Evolutionary conservation across 345 rosid species (phyloP), one percentile per base, ranked within the genome.

Genomic region (Eucalyptus rudis): DNA sequence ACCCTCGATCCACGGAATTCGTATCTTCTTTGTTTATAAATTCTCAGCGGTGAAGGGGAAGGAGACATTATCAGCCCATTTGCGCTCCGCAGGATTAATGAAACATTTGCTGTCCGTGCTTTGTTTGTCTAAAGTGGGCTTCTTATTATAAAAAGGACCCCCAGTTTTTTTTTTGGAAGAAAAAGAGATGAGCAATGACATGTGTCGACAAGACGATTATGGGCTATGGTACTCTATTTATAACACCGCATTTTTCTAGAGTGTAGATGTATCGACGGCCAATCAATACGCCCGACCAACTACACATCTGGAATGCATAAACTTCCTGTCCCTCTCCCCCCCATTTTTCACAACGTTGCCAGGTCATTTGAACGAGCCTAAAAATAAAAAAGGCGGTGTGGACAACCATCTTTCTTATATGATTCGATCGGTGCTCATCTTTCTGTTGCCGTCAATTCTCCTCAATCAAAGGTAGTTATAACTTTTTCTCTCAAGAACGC

Each of bases 381-480:
- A 52, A 52, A 52, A 52, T 52, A 52, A 52, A 4, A 52, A 52
- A 2, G 10, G n/a, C 5, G 4, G 4, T 1, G 10, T 52, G 25
- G 24, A 4, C 1, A 1, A 56, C 5, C 29, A 4, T 56, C 13
- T 56, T 56, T 22, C 29, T 56, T 4, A 4, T 24, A 1, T 24
- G 6, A 56, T 56, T 56, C 1, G 13, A 56, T 22, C 1, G 1
- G 3, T 24, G 6, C 6, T 10, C 27, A 4, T 56, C 2, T 22
- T 56, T 56, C 0, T 22, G 3, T 2, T 24, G 3, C 6, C 3
- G 1, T 56, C 3, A 6, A 24, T 56, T 56, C 29, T 8, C 0
- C 62, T 56, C 62, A 4, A 56, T 56, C 6, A 56, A 24, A 56
- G 5, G 29, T 22, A 56, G 29, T 10, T 0, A 9, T 68, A 3